These are phyloP conservation scores for Xylaria sp. DNA, from an alignment of 2,329 filamentous ascomycete genomes.

Conservation along the genomic window DNA sequence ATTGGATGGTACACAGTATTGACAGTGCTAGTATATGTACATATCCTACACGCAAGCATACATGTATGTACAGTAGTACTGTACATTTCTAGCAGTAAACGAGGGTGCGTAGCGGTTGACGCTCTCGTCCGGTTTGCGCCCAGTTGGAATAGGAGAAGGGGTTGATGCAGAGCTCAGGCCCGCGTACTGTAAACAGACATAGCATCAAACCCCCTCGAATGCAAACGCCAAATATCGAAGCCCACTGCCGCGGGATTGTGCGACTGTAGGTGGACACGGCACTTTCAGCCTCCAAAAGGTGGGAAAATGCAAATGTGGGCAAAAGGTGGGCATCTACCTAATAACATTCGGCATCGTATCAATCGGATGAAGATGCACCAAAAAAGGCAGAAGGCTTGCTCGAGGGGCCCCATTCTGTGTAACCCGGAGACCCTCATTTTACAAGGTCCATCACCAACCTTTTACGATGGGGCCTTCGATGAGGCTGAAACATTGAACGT, in stretches of 20 bases:
- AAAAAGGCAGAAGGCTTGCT: conserved; percentile 37
- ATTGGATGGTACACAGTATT: not conserved
- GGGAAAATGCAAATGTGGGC: conserved; percentile 32
- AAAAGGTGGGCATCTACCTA: conserved; percentile 37
- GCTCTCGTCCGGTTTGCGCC: not conserved
- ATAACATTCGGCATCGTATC: conserved; percentile 32
- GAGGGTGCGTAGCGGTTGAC: not conserved
- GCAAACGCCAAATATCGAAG: conserved; percentile 18
- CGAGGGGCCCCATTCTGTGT: conserved; percentile 46
- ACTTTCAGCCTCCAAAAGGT: conserved; percentile 42
- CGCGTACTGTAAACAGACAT: not conserved
- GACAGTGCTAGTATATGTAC: not conserved
- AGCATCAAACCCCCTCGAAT: not conserved
- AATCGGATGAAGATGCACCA: conserved; percentile 34
- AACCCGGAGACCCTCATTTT: conserved; percentile 45
- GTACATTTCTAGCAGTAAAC: not conserved
- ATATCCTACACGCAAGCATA: not conserved
- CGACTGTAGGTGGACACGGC: conserved; percentile 45
- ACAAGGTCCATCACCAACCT: conserved; percentile 40
- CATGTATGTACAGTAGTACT: no score
- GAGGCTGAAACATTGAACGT: conserved; percentile 42
- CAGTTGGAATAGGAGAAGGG: not conserved
- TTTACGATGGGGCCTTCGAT: conserved; percentile 41
- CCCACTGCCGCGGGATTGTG: conserved; percentile 45
- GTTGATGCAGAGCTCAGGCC: not conserved